Base-by-base conservation (phyloP, 192 early-diverging fungal genomes). In the Umbelopsis sp. region DNA sequence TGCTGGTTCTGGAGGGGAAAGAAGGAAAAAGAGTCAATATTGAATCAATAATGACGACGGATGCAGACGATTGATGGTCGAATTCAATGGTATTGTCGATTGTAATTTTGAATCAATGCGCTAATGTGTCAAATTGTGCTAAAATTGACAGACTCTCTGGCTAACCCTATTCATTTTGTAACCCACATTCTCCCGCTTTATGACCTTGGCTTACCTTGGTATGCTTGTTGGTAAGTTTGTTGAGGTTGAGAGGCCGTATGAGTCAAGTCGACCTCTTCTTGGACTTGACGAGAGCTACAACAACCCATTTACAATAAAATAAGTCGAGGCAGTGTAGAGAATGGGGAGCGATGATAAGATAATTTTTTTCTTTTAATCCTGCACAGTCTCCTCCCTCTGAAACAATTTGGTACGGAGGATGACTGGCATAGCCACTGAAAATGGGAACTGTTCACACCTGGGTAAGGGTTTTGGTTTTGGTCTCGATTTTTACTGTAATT, bases 351-450 rank as follows among this genome's bases (percentile, higher is more conserved):
- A 41, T 62, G 12, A 34, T 32, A 26, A 34, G 25, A 25, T 54
- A 62, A 34, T 31, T 29, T 36, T 62, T 34, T 62, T 62, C 20
- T 31, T 31, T 31, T 25, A 8, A 14, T 24, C 14, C 53, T 21
- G 50, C 7, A n/a, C 9, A 9, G 50, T 9, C 53, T 29, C 53
- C 24, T 25, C 29, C 26, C 17, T 26, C 34, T 62, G 56, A 62
- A 62, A 62, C 56, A 62, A 62, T 49, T 49, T 62, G 31, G 31
- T 26, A 62, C 56, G 56, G 56, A 62, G 56, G 26, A 34, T 34
- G 56, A 32, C 56, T 32, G 29, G 29, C 11, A 10, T 31, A 21
- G 20, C 0, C 47, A 17, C 52, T 53, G 26, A 34, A 62, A 62
- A 62, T 36, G 56, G 56, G 8, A 62, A 62, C n/a, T 34, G 4